Evolutionary conservation across 2,329 filamentous ascomycete species (phyloP).

Genomic region (Aotearoamyces nothofagi): DNA sequence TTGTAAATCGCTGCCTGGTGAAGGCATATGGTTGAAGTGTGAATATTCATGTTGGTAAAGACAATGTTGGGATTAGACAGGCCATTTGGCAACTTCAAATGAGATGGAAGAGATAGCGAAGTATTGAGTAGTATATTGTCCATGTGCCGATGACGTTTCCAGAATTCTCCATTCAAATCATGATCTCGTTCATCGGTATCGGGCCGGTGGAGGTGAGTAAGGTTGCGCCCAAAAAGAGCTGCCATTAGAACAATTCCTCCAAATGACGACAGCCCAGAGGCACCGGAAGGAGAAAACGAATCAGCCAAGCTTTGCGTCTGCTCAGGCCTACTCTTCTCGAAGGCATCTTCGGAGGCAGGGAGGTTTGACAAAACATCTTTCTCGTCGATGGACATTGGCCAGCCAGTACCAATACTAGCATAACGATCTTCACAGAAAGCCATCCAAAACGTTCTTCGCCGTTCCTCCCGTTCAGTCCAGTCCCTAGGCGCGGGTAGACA

Average conservation of each 20-base stretch:
- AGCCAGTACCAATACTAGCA: slow-evolving; percentile 89
- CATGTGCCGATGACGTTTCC: slow-evolving; percentile 80
- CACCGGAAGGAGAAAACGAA: slow-evolving; percentile 55
- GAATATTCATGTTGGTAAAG: slow-evolving; percentile 93
- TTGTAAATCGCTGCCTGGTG: slow-evolving; percentile 98
- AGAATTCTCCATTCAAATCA: slow-evolving; percentile 86
- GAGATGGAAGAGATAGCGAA: slow-evolving; percentile 63
- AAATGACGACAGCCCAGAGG: slow-evolving; percentile 59
- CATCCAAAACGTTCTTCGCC: slow-evolving; percentile 90
- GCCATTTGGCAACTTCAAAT: slow-evolving; percentile 65
- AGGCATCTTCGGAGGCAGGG: slow-evolving; percentile 73
- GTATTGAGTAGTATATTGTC: slow-evolving; percentile 86
- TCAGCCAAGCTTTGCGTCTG: slow-evolving; percentile 55
- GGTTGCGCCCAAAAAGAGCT: slow-evolving; percentile 80
- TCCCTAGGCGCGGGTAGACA: slow-evolving; percentile 75
- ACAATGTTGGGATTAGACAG: slow-evolving; percentile 71
- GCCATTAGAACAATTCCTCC: slow-evolving; percentile 72
- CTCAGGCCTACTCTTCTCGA: slow-evolving; percentile 63
- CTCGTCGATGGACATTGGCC: slow-evolving; percentile 92
- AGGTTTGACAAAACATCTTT: slow-evolving; percentile 78
- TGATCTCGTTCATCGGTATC: slow-evolving; percentile 67
- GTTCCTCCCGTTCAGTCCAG: slow-evolving; percentile 87
- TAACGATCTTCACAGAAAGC: slow-evolving; percentile 83
- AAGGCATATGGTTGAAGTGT: slow-evolving; percentile 92
- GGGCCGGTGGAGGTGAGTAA: slow-evolving; percentile 81